Conservation (phyloP, 495 filamentous ascomycete genomes). For the Friedmanniomyces simplex region DNA sequence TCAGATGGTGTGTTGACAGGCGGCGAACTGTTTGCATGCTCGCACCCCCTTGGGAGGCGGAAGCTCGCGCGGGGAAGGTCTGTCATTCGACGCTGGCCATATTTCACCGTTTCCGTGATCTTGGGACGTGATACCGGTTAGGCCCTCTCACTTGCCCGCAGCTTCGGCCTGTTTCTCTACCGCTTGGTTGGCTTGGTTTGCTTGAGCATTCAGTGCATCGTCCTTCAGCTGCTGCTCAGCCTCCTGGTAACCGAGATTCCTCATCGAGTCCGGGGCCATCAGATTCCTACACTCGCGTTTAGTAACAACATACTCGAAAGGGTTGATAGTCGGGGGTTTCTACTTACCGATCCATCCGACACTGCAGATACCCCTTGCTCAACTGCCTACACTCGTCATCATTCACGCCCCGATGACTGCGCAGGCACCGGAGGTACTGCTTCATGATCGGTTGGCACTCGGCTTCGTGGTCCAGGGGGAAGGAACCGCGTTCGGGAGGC, state of each 20-base stretch:
- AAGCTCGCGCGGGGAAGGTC: too few species aligned
- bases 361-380: conserved; percentile 78
- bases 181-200: too few species aligned
- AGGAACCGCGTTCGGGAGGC: conserved; percentile 91
- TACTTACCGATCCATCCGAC: conserved; percentile 87
- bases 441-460: conserved; percentile 88
- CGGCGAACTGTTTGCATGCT: too few species aligned
- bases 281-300: conserved; percentile 54
- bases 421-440: conserved; percentile 75
- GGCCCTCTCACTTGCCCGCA: neutral
- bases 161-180: neutral
- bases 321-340: neutral
- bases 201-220: neutral
- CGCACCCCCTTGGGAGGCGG: too few species aligned
- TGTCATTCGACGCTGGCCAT: too few species aligned
- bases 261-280: conserved; percentile 89
- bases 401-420: conserved; percentile 68
- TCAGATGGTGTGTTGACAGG: too few species aligned
- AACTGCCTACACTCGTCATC: conserved; percentile 72
- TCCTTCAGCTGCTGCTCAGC: neutral
- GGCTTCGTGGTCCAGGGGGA: conserved; percentile 91
- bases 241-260: conserved; percentile 77
- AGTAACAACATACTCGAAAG: neutral
- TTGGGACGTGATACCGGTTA: neutral
- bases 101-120: too few species aligned